phyloP scores from a whole-genome alignment of 148 eudicot genomes.

The Limonium bicolor region DNA sequence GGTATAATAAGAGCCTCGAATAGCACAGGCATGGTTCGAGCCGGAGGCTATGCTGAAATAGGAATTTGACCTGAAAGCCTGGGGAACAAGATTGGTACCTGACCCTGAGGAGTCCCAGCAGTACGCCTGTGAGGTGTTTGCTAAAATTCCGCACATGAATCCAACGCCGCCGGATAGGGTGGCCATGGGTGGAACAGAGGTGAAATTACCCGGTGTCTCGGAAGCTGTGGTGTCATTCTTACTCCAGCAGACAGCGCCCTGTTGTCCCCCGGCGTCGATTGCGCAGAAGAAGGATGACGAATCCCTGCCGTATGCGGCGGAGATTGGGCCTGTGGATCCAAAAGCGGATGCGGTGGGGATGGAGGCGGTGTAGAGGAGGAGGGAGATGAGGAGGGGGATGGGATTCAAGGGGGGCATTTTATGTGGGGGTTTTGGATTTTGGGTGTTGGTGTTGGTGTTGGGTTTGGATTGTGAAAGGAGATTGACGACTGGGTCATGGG shows the following conservation, averaged over 20 bases:
- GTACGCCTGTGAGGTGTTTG: conserved; percentile 48
- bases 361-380: conserved; percentile 6
- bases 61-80: conserved; percentile 15
- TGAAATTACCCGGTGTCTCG: conserved; percentile 14
- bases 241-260: conserved; percentile 70
- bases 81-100: conserved; percentile 46
- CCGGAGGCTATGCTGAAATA: conserved; percentile 74
- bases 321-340: conserved; percentile 81
- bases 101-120: conserved; percentile 54
- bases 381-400: conserved; percentile 8
- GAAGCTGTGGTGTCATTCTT: conserved; percentile 17
- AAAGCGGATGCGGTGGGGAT: conserved; percentile 38
- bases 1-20: conserved; percentile 59
- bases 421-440: conserved; percentile 3
- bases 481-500: not conserved
- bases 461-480: not conserved
- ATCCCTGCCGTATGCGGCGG: conserved; percentile 51
- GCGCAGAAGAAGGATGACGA: conserved; percentile 84
- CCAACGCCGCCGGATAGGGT: conserved; percentile 64
- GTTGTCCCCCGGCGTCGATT: conserved; percentile 89
- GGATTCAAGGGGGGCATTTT: conserved; percentile 14
- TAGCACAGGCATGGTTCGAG: conserved; percentile 61
- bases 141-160: conserved; percentile 64
- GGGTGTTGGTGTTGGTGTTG: not conserved
- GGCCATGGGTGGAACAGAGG: conserved; percentile 43